Evolutionary conservation across 2,329 filamentous ascomycete species (phyloP), one percentile per base, ranked within the genome.

Genomic region (Macrophomina pseudophaseolina): DNA sequence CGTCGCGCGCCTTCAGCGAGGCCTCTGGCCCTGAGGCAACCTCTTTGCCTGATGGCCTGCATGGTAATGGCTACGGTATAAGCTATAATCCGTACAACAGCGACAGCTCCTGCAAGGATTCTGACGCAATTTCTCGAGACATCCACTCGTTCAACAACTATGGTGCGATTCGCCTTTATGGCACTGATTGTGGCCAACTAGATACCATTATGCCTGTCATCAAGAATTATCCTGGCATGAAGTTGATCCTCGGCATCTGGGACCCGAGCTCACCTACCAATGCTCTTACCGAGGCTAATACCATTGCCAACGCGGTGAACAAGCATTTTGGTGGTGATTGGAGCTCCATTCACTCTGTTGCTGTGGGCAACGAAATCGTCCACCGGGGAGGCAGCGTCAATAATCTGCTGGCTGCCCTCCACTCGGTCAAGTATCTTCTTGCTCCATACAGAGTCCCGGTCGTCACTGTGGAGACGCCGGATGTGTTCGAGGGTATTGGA

Each of bases 281-380:
- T 32, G 67, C 76, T 16, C 76, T 81, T 14, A 69, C 79, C 1
- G 88, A 91, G 67, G 82, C 91, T n/a, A 71, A 83, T 9, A 82
- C 80, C 35, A 88, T 96, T 68, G 85, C 88, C 65, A 75, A 82
- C 4, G 87, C 85, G 14, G 82, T 91, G 49, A 63, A 66, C 16
- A 49, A 48, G 5, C 6, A 63, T 14, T 38, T 66, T 14, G 35
- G 16, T n/a, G 82, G 84, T 35, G 86, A 91, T 76, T 97, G 91
- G 91, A 82, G 81, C 58, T 75, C 82, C 14, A 85, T 96, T 69
- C 84, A 91, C 74, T 90, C 91, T 1, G 84, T 97, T 73, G 87
- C 87, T 66, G 85, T 97, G 49, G 93, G 92, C 69, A 97, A 97
- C 75, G 93, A 97, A 78, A 82, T 90, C 40, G 88, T 97, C 75